Conservation (phyloP, 2,329 filamentous ascomycete species). For the Sclerotinia sclerotiorum region DNA sequence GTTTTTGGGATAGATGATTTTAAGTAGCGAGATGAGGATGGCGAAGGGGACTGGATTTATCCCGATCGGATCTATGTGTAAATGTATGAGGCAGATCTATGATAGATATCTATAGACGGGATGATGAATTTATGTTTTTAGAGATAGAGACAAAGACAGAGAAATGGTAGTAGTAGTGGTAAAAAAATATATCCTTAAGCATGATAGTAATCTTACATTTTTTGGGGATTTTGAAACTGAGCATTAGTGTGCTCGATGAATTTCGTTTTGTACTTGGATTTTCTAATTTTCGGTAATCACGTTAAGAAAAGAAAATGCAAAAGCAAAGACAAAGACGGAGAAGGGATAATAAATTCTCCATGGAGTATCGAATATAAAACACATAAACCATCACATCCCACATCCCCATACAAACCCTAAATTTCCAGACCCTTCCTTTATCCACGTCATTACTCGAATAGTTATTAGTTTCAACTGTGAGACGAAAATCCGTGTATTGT, state of each 20-base stretch:
- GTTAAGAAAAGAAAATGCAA: neutral
- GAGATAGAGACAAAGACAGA: too few relatives aligned
- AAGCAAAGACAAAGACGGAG: too few relatives aligned
- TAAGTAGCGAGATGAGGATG: neutral
- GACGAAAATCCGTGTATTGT: too few relatives aligned
- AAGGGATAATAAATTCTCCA: too few relatives aligned
- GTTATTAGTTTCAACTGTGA: too few relatives aligned
- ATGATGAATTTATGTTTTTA: neutral
- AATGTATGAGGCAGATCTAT: conserved; percentile 2
- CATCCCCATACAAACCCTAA: too few relatives aligned
- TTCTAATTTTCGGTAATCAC: neutral
- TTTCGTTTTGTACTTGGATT: neutral
- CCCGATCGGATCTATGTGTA: neutral
- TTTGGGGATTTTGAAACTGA: neutral
- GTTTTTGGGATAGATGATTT: conserved; percentile 2
- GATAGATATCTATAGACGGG: neutral
- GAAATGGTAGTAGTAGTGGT: neutral
- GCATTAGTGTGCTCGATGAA: conserved; percentile 8
- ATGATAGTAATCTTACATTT: neutral
- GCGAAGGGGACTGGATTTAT: neutral
- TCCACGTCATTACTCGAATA: too few relatives aligned
- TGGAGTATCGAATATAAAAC: too few relatives aligned
- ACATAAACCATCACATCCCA: too few relatives aligned
- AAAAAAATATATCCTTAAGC: neutral
- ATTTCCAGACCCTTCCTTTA: too few relatives aligned